Base-by-base conservation (phyloP, 805 yeast genomes). In the Candida caryicola region DNA sequence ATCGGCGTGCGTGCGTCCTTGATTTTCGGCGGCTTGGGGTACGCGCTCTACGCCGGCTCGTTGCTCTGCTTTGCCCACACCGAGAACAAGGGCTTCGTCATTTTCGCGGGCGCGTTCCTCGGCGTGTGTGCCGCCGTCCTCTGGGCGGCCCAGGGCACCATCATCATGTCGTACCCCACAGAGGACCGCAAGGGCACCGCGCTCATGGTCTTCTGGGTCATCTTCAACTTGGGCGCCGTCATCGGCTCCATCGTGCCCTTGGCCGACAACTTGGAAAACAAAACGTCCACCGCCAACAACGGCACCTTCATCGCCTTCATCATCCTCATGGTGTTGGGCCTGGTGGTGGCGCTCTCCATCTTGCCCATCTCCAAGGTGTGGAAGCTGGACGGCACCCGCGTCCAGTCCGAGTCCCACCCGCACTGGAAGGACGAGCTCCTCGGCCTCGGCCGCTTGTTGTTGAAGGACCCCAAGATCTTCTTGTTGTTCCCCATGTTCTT, bases 201-300 rank as follows among this genome's bases (percentile, higher is more conserved):
- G 34, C 67, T 79, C 34, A 73, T 74, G 66, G 58, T 70, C 13
- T 78, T 77, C 54, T 78, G 83, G 83, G 64, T 74, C 45, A 76
- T 79, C 38, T 78, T 79, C 64, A 76, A 77, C 58, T 57, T 76
- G 44, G 84, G 83, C 54, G 79, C 77, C 9, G 82, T 78, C 37
- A 74, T 78, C 46, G 84, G 84, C 32, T 60, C 76, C 12, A 59
- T 75, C 31, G 71, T 78, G 46, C 81, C 83, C n/a, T 69, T 79
- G 52, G 78, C 69, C 31, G 68, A 74, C 49, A 76, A 73, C 48
- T 55, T 77, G 48, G 53, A 73, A 35, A 60, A 62, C 36, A 54
- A 55, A 14, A 59, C 57, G 4, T 49, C 56, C 17, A 58, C 69
- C 9, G 62, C 49, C 31, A 65, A 59, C 33, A 74, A 73, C 44